phyloP scores from a whole-genome alignment of 2,329 filamentous ascomycete species.

The Fusarium virguliforme region DNA sequence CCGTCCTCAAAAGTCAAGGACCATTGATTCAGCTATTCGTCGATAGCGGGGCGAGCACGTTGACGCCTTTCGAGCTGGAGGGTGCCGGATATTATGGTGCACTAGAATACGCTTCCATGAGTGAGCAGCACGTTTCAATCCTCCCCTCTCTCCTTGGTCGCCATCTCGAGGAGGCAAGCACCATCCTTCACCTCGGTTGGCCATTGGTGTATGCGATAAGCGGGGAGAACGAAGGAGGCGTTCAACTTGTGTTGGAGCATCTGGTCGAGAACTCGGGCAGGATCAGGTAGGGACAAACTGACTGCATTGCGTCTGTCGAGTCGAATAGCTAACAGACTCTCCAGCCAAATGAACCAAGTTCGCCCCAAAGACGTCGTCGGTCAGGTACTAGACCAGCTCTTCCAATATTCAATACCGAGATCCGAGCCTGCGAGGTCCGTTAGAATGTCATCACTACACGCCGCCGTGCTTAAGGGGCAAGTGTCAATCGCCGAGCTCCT shows the following conservation, averaged over 20 bases:
- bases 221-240: neutral
- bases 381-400: neutral
- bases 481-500: neutral
- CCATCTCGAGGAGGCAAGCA: neutral
- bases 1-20: neutral
- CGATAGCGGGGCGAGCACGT: neutral
- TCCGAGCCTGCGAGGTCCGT: neutral
- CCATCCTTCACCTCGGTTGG: accelerated
- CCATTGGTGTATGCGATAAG: neutral
- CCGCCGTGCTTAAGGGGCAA: neutral
- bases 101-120: neutral
- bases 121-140: neutral
- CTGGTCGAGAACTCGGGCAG: neutral
- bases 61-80: neutral
- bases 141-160: neutral
- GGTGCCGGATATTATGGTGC: neutral
- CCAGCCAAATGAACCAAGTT: neutral
- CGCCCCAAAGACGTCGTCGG: neutral
- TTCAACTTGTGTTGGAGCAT: neutral
- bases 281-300: neutral
- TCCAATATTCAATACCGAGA: neutral
- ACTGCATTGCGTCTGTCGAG: neutral
- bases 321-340: neutral
- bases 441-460: neutral
- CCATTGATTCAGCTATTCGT: neutral